Base-by-base conservation (phyloP, 2,329 filamentous ascomycete species). In the Alternaria consortialis region DNA sequence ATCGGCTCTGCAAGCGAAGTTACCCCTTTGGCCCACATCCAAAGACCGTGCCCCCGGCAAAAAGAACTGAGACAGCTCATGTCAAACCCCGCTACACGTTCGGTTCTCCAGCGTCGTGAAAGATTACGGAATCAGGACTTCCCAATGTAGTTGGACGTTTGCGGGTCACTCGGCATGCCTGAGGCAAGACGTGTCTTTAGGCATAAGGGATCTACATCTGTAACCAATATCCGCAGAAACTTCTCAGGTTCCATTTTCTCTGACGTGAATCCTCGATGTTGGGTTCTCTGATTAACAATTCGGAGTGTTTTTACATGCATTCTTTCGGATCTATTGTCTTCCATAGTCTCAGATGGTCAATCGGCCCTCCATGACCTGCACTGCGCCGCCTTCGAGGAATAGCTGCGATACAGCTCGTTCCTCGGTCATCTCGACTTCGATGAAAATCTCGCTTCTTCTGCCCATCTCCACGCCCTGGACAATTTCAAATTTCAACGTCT, bases 401-500 rank as follows among this genome's bases (percentile, higher is more conserved):
- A 84, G 68, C 39, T 70, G 75, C 59, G 80, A 74, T 20, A 84
- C 75, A 4, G 72, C 68, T n/a, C 74, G 67, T 23, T 68, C 64
- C 52, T 77, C 67, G 53, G 76, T 73, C 72, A 84, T 65, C 54
- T 74, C 75, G 47, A 86, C 80, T 37, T 79, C 77, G 29, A 85
- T 77, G 43, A 79, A 77, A 66, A 85, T 83, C 23, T 84, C 80
- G 69, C 83, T 85, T 68, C 72, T 74, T 65, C 84, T 77, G 27
- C 82, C 84, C 80, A 85, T 85, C 74, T 85, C 84, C 13, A 84
- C 79, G 11, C 83, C 84, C 71, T 86, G 83, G 57, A 78, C 76
- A 55, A 85, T 80, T 29, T 74, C 75, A 64, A 78, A 85, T 58
- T 71, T 73, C 60, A 75, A 70, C 29, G 65, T 72, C 66, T 76